Percentiles rank a stretch among this genome's conserved stretches.
These are phyloP conservation scores for Sporopachydermia cereana DNA, from an alignment of 1,139 yeast genomes.

Conservation along the genomic window DNA sequence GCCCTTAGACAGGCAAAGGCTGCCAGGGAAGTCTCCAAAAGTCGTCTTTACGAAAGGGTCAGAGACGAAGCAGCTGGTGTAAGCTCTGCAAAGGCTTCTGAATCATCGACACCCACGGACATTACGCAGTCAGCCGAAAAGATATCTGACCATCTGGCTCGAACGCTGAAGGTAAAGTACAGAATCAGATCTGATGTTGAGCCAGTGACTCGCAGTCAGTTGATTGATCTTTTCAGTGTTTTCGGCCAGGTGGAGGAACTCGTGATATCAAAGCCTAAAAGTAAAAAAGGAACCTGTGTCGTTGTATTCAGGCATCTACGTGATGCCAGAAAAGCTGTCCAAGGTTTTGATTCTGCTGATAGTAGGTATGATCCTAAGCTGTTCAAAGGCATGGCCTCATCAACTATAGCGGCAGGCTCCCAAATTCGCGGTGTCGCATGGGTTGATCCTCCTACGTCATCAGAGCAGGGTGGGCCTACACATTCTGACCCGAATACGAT, in stretches of 20 bases:
- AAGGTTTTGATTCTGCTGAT: neutral
- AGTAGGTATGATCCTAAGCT: neutral
- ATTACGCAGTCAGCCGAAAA: neutral
- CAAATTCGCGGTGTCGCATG: neutral
- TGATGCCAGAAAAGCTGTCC: neutral
- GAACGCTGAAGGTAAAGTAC: neutral
- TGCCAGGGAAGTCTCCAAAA: neutral
- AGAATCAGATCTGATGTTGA: neutral
- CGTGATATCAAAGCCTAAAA: neutral
- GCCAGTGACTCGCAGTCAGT: neutral
- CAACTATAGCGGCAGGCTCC: neutral
- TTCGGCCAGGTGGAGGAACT: neutral
- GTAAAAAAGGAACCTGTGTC: constrained; percentile 1
- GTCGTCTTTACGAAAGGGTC: neutral
- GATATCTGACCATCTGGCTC: neutral
- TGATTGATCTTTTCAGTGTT: neutral
- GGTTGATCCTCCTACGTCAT: neutral
- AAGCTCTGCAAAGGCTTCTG: neutral
- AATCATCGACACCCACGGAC: neutral
- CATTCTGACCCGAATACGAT: neutral
- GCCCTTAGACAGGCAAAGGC: neutral
- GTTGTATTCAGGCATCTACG: neutral
- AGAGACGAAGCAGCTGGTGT: neutral
- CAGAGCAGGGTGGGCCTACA: neutral
- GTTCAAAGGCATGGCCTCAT: no score